Base-by-base conservation (phyloP, 176 grass and related monocot species). In the Oryza meyeriana region DNA sequence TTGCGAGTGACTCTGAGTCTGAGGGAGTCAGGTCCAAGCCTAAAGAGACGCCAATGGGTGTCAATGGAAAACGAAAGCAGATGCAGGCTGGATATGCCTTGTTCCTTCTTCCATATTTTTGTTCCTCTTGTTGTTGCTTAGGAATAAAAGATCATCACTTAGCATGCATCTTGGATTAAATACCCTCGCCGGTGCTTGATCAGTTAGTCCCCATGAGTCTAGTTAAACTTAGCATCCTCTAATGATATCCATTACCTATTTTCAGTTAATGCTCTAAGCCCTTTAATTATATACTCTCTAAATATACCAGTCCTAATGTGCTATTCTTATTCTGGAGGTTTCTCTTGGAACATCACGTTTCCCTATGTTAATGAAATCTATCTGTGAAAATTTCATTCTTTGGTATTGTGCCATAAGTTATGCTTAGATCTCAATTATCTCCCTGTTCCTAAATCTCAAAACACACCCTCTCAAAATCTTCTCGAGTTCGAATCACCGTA, bases 1-100 rank as follows among this genome's bases (percentile, higher is more conserved):
- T 8, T 4, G 74, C 52, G 8, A 66, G 59, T 61, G 41, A 79
- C 35, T 61, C 36, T 2, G 67, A 76, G 20, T 30, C 40, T 42
- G 66, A 79, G 41, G 45, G 55, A 36, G 32, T 35, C 8, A 39
- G n/a, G 11, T 9, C 30, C 44, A 40, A 41, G 18, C 7, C 28
- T 29, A 12, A 92, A 76, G 14, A 58, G 18, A 13, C 29, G 17
- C 28, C 75, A 28, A 85, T 31, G 87, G 64, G 57, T 68, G 32
- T 28, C 61, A 33, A 66, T 61, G 45, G 42, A 34, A 76, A 72
- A 38, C 48, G 67, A 18, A 92, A 92, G 70, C 41, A 59, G 42
- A 24, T 77, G 69, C 79, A 88, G 64, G 52, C 89, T 61, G 84
- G 73, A 87, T 89, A 87, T 85, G 86, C 64, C 22, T 58, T 58